phyloP scores from a whole-genome alignment of 768 basidiomycete species.

The Tricholoma flavovirens region DNA sequence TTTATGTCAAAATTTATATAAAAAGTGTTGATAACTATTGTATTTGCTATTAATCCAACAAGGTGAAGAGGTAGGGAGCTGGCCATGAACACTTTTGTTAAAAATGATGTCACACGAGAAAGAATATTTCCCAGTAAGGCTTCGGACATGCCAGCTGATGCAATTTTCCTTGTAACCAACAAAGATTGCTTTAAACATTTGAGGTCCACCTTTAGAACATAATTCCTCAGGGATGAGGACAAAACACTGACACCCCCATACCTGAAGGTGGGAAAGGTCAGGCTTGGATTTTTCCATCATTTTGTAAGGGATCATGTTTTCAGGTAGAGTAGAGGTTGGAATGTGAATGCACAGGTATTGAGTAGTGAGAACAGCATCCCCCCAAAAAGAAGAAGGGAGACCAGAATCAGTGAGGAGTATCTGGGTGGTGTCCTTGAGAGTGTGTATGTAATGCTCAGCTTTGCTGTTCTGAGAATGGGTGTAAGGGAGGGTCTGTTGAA shows the following conservation, averaged over 20 bases:
- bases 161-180: too few relatives aligned
- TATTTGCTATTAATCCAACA: too few relatives aligned
- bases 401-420: constrained; percentile 5
- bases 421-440: background rate
- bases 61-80: background rate
- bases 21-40: too few relatives aligned
- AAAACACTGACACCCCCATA: constrained; percentile 22
- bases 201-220: constrained; percentile 9
- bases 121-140: background rate
- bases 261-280: constrained; percentile 10
- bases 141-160: too few relatives aligned
- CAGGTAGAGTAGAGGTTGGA: constrained; percentile 17
- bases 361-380: constrained; percentile 15
- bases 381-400: constrained; percentile 18
- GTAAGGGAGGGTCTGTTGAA: background rate
- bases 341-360: constrained; percentile 17
- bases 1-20: too few relatives aligned
- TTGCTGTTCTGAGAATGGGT: constrained; percentile 1
- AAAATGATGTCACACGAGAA: background rate
- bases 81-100: background rate
- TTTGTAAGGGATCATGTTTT: constrained; percentile 15
- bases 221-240: too few relatives aligned
- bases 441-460: constrained; percentile 1
- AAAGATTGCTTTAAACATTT: background rate
- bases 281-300: constrained; percentile 15